Base-by-base conservation (phyloP, 78 protist species). In the Bigelowiella natans region DNA sequence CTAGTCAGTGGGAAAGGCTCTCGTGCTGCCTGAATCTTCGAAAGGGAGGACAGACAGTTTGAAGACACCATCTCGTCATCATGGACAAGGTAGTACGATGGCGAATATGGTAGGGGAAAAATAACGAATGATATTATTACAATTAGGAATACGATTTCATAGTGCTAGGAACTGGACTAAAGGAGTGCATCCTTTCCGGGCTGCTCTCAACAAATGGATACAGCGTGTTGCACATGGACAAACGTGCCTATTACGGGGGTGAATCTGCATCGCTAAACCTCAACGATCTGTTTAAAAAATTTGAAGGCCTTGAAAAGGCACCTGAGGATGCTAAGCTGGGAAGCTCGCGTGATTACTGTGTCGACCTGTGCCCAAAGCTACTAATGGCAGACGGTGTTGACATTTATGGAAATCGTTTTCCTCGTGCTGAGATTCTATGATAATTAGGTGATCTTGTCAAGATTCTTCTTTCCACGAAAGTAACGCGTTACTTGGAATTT, bases 351-450 rank as follows among this genome's bases (percentile, higher is more conserved):
- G 98, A 98, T 88, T 99, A 95, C 95, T 96, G 96, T 86, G 95
- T 99, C 34, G 99, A 99, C 88, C 94, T 96, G 30, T 92, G 97
- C 83, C 99, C 99, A 87, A 99, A 98, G 92, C 95, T 98, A 93
- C 92, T 98, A 92, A 92, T 98, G 95, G 95, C 98, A 36, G 37
- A 87, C 85, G 99, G 98, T n/a, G n/a, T n/a, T n/a, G n/a, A n/a
- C n/a, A n/a, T n/a, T n/a, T n/a, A n/a, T n/a, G n/a, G n/a, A n/a
- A n/a, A n/a, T n/a, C n/a, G n/a, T n/a, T n/a, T 95, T 18, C 87
- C 37, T 83, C 1, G 2, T 89, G 37, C 82, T 31, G 29, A 30
- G 34, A 92, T 96, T n/a, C n/a, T n/a, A n/a, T n/a, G n/a, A n/a
- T n/a, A n/a, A n/a, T n/a, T n/a, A n/a, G n/a, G n/a, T 40, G 83